Conservation (phyloP, 495 filamentous ascomycete genomes). For the Patellaria atrata region DNA sequence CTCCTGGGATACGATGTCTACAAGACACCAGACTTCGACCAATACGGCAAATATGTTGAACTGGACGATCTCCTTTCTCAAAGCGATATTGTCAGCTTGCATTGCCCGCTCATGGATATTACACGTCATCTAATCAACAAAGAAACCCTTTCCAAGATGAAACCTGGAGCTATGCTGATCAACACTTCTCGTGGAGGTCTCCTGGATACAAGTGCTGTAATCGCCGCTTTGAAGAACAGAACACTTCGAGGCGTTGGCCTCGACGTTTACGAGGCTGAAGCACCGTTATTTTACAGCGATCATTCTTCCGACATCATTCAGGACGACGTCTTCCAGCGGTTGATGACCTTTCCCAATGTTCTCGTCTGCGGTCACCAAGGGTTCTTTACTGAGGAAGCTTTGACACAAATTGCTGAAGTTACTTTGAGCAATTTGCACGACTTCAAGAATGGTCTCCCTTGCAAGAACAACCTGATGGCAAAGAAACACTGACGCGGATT, state of each 20-base stretch:
- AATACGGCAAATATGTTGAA: conserved; percentile 36
- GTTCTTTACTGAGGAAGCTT: conserved; percentile 53
- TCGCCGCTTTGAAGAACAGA: conserved; percentile 42
- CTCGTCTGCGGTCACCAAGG: conserved; percentile 54
- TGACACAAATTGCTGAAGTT: conserved; percentile 47
- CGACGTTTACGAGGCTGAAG: conserved; percentile 43
- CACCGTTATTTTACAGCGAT: conserved; percentile 48
- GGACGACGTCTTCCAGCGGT: conserved; percentile 51
- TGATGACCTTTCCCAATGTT: conserved; percentile 59
- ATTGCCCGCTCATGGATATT: conserved; percentile 46
- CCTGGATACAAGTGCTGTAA: conserved; percentile 43
- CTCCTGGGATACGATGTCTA: conserved; percentile 41
- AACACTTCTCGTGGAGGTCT: conserved; percentile 55
- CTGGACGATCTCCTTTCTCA: conserved; percentile 39
- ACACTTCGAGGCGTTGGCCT: conserved; percentile 41
- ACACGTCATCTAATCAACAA: conserved; percentile 49
- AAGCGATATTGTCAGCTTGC: conserved; percentile 47
- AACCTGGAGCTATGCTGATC: conserved; percentile 45
- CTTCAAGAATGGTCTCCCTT: no score
- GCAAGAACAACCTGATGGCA: no score
- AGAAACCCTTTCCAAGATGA: conserved; percentile 38
- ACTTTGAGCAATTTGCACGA: conserved; percentile 39
- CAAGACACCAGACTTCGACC: conserved; percentile 32
- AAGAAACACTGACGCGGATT: no score
- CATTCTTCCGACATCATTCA: conserved; percentile 53